Evolutionary conservation across 768 basidiomycete genomes (phyloP).

Genomic region (Termitomyces sp.): DNA sequence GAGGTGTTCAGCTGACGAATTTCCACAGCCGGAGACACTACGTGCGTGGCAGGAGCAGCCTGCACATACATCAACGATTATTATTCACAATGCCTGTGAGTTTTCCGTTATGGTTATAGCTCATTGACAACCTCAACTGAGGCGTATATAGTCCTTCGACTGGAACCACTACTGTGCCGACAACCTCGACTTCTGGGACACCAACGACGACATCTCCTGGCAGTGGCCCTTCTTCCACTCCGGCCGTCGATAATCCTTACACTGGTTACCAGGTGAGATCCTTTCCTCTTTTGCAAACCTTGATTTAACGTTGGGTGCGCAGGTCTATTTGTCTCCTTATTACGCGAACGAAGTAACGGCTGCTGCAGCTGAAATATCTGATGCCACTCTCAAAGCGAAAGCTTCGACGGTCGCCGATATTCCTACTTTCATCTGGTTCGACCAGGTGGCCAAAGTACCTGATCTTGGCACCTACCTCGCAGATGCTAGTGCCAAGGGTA

Average conservation of each 20-base stretch:
- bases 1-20: not conserved
- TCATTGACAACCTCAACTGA: not conserved
- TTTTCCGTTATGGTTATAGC: not conserved
- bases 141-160: slow-evolving; percentile 11
- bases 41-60: slow-evolving; percentile 30
- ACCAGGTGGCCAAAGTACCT: slow-evolving; percentile 49
- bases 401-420: slow-evolving; percentile 49
- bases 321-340: slow-evolving; percentile 50
- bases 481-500: slow-evolving; percentile 40
- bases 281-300: not conserved
- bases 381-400: slow-evolving; percentile 44
- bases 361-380: slow-evolving; percentile 43
- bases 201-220: slow-evolving; percentile 8
- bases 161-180: slow-evolving; percentile 8
- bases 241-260: slow-evolving; percentile 45
- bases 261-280: slow-evolving; percentile 36
- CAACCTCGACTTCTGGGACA: not conserved
- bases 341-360: slow-evolving; percentile 50
- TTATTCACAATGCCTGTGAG: slow-evolving; percentile 39
- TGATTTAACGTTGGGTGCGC: not conserved
- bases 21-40: slow-evolving; percentile 29
- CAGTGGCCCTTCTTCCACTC: slow-evolving; percentile 5
- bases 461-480: slow-evolving; percentile 53
- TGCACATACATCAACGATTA: slow-evolving; percentile 30
- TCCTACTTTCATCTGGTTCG: slow-evolving; percentile 62